Base-by-base conservation (phyloP, 1,139 yeast species). In the Geotrichum reessii region DNA sequence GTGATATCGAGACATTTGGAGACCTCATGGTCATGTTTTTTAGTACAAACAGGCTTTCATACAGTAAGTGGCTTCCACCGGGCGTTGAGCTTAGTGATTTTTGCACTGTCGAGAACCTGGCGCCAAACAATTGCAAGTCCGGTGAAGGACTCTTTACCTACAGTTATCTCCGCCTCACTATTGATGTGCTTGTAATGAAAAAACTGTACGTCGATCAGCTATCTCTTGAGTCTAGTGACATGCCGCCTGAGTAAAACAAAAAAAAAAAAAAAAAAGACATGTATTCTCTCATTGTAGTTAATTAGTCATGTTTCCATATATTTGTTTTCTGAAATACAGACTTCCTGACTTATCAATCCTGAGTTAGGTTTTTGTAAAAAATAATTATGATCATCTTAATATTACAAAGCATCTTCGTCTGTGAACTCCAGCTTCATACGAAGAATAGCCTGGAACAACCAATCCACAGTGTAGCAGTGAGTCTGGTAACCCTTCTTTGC, bases 401-500 rank as follows among this genome's bases (percentile, higher is more conserved):
- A 28, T 11, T 33, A 33, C 40, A 44, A 17, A 14, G 55, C 55
- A 17, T 47, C 48, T 24, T 56, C 55, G 1, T 24, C 31, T 6
- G 25, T 55, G 52, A 61, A 59, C 25, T 56, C 50, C 9, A 62
- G 37, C 17, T 53, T 27, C 67, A 65, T 65, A 22, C 58, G 54
- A 33, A 65, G 56, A 19, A 65, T 63, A 37, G 60, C 55, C 1
- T 54, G 48, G 46, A 62, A 49, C 3, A 65, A 56, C 67, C 67
- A 65, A 5, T 65, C 67, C 11, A 64, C 57, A 2, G 63, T 50
- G 40, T 55, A 59, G 19, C 57, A 59, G 22, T 53, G 37, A 9
- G 58, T 53, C 17, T 48, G 37, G 19, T 25, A 17, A 8, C 52
- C 56, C 33, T 52, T 58, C 17, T 31, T 47, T 14, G 37, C 60